These are phyloP conservation scores for Aspergillus chevalieri DNA, from an alignment of 2,329 filamentous ascomycete genomes.

Conservation along the genomic window DNA sequence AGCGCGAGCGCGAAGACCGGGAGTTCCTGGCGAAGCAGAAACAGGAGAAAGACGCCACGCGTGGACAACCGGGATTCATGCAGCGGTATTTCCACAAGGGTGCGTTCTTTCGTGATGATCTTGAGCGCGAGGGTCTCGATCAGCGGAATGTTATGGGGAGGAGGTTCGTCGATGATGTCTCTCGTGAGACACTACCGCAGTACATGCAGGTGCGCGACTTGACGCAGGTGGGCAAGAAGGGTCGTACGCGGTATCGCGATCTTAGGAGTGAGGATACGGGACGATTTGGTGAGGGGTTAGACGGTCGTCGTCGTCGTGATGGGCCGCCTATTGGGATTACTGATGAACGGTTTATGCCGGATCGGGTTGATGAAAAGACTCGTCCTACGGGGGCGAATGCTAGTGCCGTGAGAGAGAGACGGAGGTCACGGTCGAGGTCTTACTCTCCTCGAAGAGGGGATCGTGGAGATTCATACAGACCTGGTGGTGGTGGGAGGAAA, in stretches of 20 bases:
- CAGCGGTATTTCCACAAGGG: conserved; percentile 97
- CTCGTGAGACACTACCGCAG: conserved; percentile 77
- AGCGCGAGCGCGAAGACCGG: conserved; percentile 78
- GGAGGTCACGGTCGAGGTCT: conserved; percentile 26
- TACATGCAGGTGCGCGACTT: conserved; percentile 90
- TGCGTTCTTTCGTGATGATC: conserved; percentile 85
- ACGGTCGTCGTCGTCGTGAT: conserved; percentile 22
- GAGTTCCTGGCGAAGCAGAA: conserved; percentile 70
- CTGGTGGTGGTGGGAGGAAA: conserved; percentile 30
- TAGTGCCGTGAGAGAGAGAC: conserved; percentile 34
- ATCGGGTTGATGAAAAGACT: conserved; percentile 30
- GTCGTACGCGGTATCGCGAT: conserved; percentile 83
- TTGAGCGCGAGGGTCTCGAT: conserved; percentile 67
- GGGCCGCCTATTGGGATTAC: conserved; percentile 33
- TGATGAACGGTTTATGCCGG: conserved; percentile 44
- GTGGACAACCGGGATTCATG: conserved; percentile 82
- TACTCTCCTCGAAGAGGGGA: conserved; percentile 41
- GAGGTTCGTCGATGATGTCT: conserved; percentile 75
- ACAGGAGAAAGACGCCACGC: conserved; percentile 65
- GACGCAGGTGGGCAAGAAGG: conserved; percentile 89
- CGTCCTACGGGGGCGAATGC: conserved; percentile 44
- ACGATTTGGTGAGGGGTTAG: conserved; percentile 56
- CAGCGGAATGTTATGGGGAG: conserved; percentile 81
- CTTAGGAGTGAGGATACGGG: conserved; percentile 87
- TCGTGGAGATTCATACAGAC: conserved; percentile 44